Conservation (phyloP, 345 rosid genomes). For the Geranium rotundifolium region DNA sequence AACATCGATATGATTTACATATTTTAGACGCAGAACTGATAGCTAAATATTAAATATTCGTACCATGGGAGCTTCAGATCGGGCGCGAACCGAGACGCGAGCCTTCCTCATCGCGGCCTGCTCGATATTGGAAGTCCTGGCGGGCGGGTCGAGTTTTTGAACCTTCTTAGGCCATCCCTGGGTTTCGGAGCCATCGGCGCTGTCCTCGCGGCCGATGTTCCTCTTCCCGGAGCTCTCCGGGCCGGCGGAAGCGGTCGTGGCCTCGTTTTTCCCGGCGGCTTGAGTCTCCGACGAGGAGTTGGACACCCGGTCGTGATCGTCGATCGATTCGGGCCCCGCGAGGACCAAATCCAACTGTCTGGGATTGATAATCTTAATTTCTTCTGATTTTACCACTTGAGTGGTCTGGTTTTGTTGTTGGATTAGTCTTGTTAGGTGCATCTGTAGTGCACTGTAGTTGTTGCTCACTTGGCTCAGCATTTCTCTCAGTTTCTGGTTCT, state of each 20-base stretch:
- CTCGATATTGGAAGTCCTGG: constrained; percentile 29
- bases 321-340: constrained; percentile 1
- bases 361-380: constrained; percentile 32
- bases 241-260: constrained; percentile 20
- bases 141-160: constrained; percentile 25
- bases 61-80: constrained; percentile 99
- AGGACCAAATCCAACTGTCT: constrained; percentile 62
- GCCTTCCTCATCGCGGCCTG: constrained; percentile 96
- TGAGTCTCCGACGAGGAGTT: constrained; percentile 66
- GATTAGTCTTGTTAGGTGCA: constrained; percentile 54
- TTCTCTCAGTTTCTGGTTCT: constrained; percentile 63
- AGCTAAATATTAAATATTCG: no score
- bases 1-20: no score
- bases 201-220: constrained; percentile 46
- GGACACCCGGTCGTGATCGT: constrained; percentile 4
- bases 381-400: constrained; percentile 32
- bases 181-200: constrained; percentile 45
- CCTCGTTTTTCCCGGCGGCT: constrained; percentile 17
- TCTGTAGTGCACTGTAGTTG: constrained; percentile 54
- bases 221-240: constrained; percentile 32
- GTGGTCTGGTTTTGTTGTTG: constrained; percentile 41
- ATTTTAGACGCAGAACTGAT: no score
- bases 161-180: constrained; percentile 56
- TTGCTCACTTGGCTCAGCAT: constrained; percentile 62
- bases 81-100: constrained; percentile 95